Conservation (phyloP, 2,329 filamentous ascomycete genomes). For the Pyricularia sp. region DNA sequence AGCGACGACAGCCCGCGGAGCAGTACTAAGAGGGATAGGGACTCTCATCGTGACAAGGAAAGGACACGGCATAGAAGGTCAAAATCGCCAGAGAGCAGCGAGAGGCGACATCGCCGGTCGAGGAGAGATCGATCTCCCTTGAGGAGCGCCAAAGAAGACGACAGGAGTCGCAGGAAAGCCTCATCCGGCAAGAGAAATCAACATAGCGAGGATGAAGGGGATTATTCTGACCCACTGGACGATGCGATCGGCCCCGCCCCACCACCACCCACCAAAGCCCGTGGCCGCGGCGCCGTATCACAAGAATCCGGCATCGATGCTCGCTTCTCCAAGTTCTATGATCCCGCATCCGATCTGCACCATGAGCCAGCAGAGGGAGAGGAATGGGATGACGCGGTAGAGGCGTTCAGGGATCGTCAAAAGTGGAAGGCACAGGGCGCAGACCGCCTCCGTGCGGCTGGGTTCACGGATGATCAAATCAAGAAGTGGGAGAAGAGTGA, state of each 20-base stretch:
- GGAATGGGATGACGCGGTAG: constrained; percentile 73
- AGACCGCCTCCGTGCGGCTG: constrained; percentile 65
- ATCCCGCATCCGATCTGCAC: constrained; percentile 46
- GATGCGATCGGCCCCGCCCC: constrained; percentile 69
- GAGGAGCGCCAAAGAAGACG: constrained; percentile 8
- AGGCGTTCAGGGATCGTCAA: constrained; percentile 70
- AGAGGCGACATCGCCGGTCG: constrained; percentile 11
- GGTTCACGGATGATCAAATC: constrained; percentile 67
- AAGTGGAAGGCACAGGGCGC: constrained; percentile 69
- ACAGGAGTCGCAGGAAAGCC: constrained; percentile 8
- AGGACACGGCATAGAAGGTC: constrained; percentile 11
- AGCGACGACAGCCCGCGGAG: background rate
- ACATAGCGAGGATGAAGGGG: constrained; percentile 9
- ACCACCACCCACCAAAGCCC: constrained; percentile 36
- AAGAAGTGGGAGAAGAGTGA: constrained; percentile 56
- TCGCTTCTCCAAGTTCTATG: constrained; percentile 63
- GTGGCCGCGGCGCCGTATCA: constrained; percentile 60
- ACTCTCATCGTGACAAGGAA: background rate
- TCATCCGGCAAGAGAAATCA: constrained; percentile 10
- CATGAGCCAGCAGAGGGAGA: constrained; percentile 7
- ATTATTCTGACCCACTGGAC: constrained; percentile 62
- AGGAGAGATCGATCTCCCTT: constrained; percentile 8
- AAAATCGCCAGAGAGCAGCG: constrained; percentile 10
- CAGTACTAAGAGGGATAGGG: background rate
- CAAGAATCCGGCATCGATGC: constrained; percentile 63